phyloP scores from a whole-genome alignment of 148 eudicot genomes.

The Persicaria maculosa region DNA sequence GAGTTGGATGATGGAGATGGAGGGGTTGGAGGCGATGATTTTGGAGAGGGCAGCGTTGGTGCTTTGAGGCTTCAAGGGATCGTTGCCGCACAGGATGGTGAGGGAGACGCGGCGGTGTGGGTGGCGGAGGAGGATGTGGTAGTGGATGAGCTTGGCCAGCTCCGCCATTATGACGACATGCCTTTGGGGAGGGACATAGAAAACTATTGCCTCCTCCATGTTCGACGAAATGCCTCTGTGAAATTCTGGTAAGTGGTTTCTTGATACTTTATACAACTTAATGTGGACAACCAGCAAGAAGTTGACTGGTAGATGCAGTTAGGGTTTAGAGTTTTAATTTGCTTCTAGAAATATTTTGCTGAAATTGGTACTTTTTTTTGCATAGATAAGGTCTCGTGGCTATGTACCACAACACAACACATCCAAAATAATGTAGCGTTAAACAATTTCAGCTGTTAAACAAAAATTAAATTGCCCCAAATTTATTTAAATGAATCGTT shows the following conservation, averaged over 20 bases:
- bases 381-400: slow-evolving; percentile 24
- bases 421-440: too few relatives aligned
- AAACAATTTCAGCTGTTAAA: too few relatives aligned
- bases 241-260: too few relatives aligned
- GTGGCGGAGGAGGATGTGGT: slow-evolving; percentile 21
- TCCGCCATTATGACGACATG: slow-evolving; percentile 32
- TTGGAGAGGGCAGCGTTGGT: slow-evolving; percentile 17
- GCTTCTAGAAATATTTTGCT: too few relatives aligned
- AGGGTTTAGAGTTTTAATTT: too few relatives aligned
- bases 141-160: slow-evolving; percentile 26
- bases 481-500: too few relatives aligned
- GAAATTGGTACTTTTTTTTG: too few relatives aligned
- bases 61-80: slow-evolving; percentile 14
- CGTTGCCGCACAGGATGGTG: slow-evolving; percentile 24
- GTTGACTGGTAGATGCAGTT: too few relatives aligned
- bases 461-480: too few relatives aligned
- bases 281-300: too few relatives aligned
- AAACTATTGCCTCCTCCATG: slow-evolving; percentile 12
- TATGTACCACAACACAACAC: not conserved
- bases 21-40: slow-evolving; percentile 17
- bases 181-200: slow-evolving; percentile 30
- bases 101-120: slow-evolving; percentile 24
- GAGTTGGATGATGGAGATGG: slow-evolving; percentile 24
- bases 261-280: too few relatives aligned
- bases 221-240: too few relatives aligned